phyloP scores from a whole-genome alignment of 73 alveolate genomes.

The Chromera velia region DNA sequence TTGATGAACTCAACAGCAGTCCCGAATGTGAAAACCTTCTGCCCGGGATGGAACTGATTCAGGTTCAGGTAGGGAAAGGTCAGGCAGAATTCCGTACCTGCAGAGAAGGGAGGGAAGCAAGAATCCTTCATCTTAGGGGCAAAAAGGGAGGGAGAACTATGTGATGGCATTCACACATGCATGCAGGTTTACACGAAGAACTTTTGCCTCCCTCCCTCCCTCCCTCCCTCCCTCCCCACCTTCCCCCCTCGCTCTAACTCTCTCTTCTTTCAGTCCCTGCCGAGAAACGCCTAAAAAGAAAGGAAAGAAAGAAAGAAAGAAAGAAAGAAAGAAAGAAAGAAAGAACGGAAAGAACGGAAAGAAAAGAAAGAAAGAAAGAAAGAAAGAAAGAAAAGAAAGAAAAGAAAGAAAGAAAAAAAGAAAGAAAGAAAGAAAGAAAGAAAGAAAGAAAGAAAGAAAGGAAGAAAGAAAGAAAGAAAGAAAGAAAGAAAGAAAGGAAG shows the following conservation, averaged over 20 bases:
- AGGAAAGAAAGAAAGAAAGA: neutral
- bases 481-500: conserved; percentile 1
- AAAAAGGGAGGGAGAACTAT: too few relatives aligned
- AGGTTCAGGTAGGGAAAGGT: neutral
- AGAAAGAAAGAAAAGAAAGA: neutral
- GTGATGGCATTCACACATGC: too few relatives aligned
- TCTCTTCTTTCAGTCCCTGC: too few relatives aligned
- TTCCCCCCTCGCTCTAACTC: too few relatives aligned
- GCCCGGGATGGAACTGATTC: neutral
- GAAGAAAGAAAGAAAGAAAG: neutral
- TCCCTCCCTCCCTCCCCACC: too few relatives aligned
- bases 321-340: neutral
- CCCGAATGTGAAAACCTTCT: neutral
- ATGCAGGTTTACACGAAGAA: too few relatives aligned
- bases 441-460: conserved; percentile 1
- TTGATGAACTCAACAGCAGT: neutral
- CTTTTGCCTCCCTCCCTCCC: too few relatives aligned
- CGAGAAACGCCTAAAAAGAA: neutral
- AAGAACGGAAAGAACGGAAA: too few relatives aligned
- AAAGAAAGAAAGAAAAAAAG: conserved; percentile 3
- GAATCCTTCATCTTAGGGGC: too few relatives aligned
- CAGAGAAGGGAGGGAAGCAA: too few relatives aligned
- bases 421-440: neutral
- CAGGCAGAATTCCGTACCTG: neutral
- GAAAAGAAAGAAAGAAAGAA: neutral